These are phyloP conservation scores for Beauveria pseudobassiana DNA, from an alignment of 2,329 filamentous ascomycete genomes.

Conservation along the genomic window DNA sequence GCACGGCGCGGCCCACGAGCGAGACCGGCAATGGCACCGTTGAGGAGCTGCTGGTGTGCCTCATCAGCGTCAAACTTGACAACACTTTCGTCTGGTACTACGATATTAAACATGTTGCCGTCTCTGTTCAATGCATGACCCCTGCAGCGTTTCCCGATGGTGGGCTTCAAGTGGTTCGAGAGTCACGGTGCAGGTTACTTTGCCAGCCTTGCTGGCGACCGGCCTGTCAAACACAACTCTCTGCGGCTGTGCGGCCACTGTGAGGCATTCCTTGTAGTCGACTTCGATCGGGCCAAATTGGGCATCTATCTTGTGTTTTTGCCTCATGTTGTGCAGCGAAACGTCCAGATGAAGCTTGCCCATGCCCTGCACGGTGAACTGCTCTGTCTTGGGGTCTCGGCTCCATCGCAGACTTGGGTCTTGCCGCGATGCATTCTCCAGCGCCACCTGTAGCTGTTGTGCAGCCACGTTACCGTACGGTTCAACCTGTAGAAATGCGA, in stretches of 20 bases:
- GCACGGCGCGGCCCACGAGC: conserved; percentile 75
- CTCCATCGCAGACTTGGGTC: conserved; percentile 86
- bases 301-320: conserved; percentile 82
- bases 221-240: conserved; percentile 67
- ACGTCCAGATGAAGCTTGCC: conserved; percentile 94
- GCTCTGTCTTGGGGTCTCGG: conserved; percentile 81
- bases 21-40: conserved; percentile 75
- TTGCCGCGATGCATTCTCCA: conserved; percentile 76
- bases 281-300: conserved; percentile 89
- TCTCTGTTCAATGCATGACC: conserved; percentile 48
- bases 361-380: conserved; percentile 93
- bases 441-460: conserved; percentile 67
- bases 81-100: conserved; percentile 40
- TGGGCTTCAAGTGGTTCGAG: conserved; percentile 53
- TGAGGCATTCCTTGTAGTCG: conserved; percentile 82
- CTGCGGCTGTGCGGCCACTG: conserved; percentile 46
- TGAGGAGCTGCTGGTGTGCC: conserved; percentile 56
- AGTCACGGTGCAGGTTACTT: conserved; percentile 63
- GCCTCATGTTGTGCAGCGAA: conserved; percentile 76
- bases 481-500: conserved; percentile 94
- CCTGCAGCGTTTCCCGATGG: conserved; percentile 29
- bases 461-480: conserved; percentile 69
- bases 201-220: conserved; percentile 71
- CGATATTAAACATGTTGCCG: conserved; percentile 61
- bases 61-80: conserved; percentile 42